A percentile compares a stretch with the other conserved stretches of the same genome.
These are phyloP conservation scores for Ogataea chonburiensis DNA, from an alignment of 805 yeast species.

Conservation along the genomic window DNA sequence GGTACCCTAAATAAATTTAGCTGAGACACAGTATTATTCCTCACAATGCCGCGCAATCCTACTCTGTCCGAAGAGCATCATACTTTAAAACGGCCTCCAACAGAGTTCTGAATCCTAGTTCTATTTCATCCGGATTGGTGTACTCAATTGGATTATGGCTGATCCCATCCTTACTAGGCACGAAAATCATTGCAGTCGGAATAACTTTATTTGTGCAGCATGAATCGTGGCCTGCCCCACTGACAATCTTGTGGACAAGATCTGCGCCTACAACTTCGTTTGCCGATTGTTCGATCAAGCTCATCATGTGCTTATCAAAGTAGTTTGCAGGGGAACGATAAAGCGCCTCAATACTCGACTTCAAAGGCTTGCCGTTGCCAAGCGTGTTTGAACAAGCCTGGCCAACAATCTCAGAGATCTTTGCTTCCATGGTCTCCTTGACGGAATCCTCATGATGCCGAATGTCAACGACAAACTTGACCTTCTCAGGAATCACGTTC, in stretches of 20 bases:
- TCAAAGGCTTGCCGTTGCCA: slow-evolving; percentile 39
- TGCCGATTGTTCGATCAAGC: slow-evolving; percentile 54
- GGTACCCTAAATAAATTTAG: no score
- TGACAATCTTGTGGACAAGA: slow-evolving; percentile 45
- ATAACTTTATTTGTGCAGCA: slow-evolving; percentile 53
- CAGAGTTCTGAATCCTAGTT: slow-evolving; percentile 56
- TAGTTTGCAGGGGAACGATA: slow-evolving; percentile 55
- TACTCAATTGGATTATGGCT: slow-evolving; percentile 69
- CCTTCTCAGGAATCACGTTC: slow-evolving; percentile 65
- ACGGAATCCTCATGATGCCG: slow-evolving; percentile 49
- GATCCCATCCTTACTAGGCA: slow-evolving; percentile 66
- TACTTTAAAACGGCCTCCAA: slow-evolving; percentile 44
- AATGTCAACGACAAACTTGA: slow-evolving; percentile 57
- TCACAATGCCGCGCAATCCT: no score
- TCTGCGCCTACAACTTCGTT: slow-evolving; percentile 46
- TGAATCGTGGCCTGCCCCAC: slow-evolving; percentile 78
- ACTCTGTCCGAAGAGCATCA: slow-evolving; percentile 16
- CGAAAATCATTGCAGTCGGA: slow-evolving; percentile 75
- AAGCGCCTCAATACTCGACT: slow-evolving; percentile 31
- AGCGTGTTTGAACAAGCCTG: slow-evolving; percentile 27
- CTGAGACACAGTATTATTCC: no score
- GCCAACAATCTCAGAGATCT: slow-evolving; percentile 32
- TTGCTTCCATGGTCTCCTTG: slow-evolving; percentile 25
- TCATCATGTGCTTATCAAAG: slow-evolving; percentile 51
- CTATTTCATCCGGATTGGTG: slow-evolving; percentile 62